Evolutionary conservation across 2,329 filamentous ascomycete species (phyloP).

Genomic region (Beauveria rudraprayagi): DNA sequence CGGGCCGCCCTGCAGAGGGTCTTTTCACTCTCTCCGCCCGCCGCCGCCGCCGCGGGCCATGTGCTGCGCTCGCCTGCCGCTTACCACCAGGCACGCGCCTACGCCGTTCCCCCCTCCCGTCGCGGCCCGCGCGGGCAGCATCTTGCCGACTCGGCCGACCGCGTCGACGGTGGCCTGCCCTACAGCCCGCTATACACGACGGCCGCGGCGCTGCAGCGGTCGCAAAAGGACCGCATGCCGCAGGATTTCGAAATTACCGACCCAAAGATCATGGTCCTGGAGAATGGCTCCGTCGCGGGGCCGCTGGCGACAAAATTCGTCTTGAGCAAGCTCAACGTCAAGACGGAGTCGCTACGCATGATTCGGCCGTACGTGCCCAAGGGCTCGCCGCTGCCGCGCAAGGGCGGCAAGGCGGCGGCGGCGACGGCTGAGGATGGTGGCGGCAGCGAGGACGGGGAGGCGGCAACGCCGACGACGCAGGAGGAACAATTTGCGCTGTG

Average conservation of each 20-base stretch:
- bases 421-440: not conserved
- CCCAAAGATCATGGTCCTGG: constrained; percentile 33
- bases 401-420: not conserved
- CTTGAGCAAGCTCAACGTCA: constrained; percentile 29
- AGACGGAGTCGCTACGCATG: constrained; percentile 33
- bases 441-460: constrained; percentile 8
- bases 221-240: constrained; percentile 30
- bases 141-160: constrained; percentile 1
- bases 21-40: constrained; percentile 29
- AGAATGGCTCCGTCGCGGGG: constrained; percentile 30
- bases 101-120: constrained; percentile 12
- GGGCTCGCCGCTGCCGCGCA: constrained; percentile 13
- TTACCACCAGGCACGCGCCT: constrained; percentile 14
- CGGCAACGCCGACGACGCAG: constrained; percentile 10
- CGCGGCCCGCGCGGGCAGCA: not conserved
- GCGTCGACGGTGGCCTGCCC: constrained; percentile 16
- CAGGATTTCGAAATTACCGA: constrained; percentile 38
- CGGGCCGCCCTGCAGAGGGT: constrained; percentile 39
- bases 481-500: constrained; percentile 50
- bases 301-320: constrained; percentile 32
- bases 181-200: constrained; percentile 30
- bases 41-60: not conserved
- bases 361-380: constrained; percentile 29
- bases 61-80: not conserved
- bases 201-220: constrained; percentile 23